Conservation (phyloP, 768 basidiomycete genomes). For the Termitomyces sp. region DNA sequence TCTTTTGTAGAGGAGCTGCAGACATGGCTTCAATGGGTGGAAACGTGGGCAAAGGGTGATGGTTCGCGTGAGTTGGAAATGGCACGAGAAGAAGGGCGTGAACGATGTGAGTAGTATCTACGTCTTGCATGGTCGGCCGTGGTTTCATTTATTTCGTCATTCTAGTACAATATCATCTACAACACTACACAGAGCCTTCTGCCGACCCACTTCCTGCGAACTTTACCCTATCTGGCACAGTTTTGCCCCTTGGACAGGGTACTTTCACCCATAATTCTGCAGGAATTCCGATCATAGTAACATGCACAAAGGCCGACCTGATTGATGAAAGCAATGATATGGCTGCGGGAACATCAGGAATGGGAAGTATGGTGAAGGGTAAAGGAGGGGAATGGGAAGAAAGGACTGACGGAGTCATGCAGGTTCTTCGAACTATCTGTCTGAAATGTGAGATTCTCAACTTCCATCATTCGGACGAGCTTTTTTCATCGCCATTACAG, state of each 20-base stretch:
- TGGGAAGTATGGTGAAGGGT: slow-evolving; percentile 89
- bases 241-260: slow-evolving; percentile 81
- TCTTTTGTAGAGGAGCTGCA: slow-evolving; percentile 82
- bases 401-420: slow-evolving; percentile 91
- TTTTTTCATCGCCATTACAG: slow-evolving; percentile 34
- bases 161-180: slow-evolving; percentile 81
- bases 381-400: slow-evolving; percentile 96
- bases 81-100: slow-evolving; percentile 72
- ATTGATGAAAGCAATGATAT: slow-evolving; percentile 81
- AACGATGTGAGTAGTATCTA: slow-evolving; percentile 57
- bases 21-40: slow-evolving; percentile 83
- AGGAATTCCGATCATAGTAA: slow-evolving; percentile 84
- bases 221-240: slow-evolving; percentile 56
- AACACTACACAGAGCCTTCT: slow-evolving; percentile 85
- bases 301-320: slow-evolving; percentile 89
- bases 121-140: background rate
- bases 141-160: slow-evolving; percentile 6
- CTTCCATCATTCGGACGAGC: background rate
- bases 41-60: slow-evolving; percentile 72
- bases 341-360: slow-evolving; percentile 70
- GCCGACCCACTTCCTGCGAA: slow-evolving; percentile 58
- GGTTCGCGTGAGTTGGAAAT: slow-evolving; percentile 68
- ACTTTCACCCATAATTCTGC: slow-evolving; percentile 82
- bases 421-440: slow-evolving; percentile 88
- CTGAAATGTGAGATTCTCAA: slow-evolving; percentile 68